Percentiles rank a stretch among this genome's conserved stretches.
Evolutionary conservation across 1,284 basidiomycete genomes (phyloP).

Genomic region (Amylostereum areolatum): DNA sequence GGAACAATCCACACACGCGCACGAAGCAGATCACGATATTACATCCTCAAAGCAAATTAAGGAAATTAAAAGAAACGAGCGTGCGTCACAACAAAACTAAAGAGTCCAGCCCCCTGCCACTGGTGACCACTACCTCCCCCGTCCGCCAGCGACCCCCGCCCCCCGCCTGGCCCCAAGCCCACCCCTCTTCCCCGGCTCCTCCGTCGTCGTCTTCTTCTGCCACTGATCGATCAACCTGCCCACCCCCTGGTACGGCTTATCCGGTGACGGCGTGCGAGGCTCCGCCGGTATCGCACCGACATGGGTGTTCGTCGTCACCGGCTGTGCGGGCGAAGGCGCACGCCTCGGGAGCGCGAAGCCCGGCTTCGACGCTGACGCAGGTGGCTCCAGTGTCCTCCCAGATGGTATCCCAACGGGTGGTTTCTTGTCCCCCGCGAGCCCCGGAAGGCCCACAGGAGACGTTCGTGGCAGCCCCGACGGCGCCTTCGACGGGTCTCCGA

Average conservation of each 20-base stretch:
- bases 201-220: slow-evolving; percentile 69
- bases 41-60: too few relatives aligned
- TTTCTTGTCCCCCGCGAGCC: slow-evolving; percentile 9
- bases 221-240: slow-evolving; percentile 78
- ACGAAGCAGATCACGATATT: too few relatives aligned
- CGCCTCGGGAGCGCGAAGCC: slow-evolving; percentile 4
- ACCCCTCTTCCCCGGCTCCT: slow-evolving; percentile 16
- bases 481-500: slow-evolving; percentile 17
- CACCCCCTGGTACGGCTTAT: slow-evolving; percentile 73
- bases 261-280: slow-evolving; percentile 49
- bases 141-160: too few relatives aligned
- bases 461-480: slow-evolving; percentile 19
- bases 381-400: slow-evolving; percentile 1
- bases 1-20: too few relatives aligned
- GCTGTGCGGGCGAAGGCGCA: slow-evolving; percentile 1
- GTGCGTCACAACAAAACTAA: too few relatives aligned
- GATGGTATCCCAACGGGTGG: slow-evolving; percentile 10
- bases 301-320: not conserved
- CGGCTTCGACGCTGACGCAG: slow-evolving; percentile 8
- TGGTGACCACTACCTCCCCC: too few relatives aligned
- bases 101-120: too few relatives aligned
- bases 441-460: slow-evolving; percentile 19
- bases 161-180: too few relatives aligned
- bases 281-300: too few relatives aligned
- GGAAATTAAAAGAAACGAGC: too few relatives aligned